A percentile compares a stretch with the other conserved stretches of the same genome.
These are phyloP conservation scores for Vigna reflexopilosa DNA, from an alignment of 306 rosid genomes.

Conservation along the genomic window DNA sequence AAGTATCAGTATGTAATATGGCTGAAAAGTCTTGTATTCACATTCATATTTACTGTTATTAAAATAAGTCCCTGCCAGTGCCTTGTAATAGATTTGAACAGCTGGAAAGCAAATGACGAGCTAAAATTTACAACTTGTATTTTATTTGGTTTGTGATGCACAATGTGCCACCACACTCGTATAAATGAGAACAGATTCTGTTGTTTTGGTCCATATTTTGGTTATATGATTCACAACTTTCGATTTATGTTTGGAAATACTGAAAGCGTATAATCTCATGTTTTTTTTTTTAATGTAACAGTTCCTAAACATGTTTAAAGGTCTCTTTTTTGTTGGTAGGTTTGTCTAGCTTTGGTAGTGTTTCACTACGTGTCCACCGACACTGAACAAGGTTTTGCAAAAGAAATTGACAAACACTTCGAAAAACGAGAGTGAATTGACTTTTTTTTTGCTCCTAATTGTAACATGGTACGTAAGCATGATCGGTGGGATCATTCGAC, in stretches of 20 bases:
- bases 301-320: not conserved
- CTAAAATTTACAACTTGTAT: not conserved
- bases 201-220: slow-evolving; percentile 8
- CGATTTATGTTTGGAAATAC: not conserved
- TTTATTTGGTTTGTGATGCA: not conserved
- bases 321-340: not conserved
- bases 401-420: not conserved
- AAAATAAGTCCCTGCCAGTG: not conserved
- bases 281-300: too few relatives aligned
- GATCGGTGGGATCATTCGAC: too few relatives aligned
- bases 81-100: not conserved
- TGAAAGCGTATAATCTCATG: not conserved
- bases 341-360: not conserved
- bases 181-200: not conserved
- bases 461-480: too few relatives aligned
- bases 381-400: not conserved
- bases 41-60: not conserved
- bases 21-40: slow-evolving; percentile 7
- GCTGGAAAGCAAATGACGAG: not conserved
- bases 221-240: not conserved
- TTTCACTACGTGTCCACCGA: not conserved
- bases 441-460: too few relatives aligned
- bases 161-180: not conserved
- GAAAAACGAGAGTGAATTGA: too few relatives aligned
- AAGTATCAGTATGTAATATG: slow-evolving; percentile 4